phyloP scores from a whole-genome alignment of 2,329 filamentous ascomycete genomes.

The Parasarocladium wereldwijsianum region DNA sequence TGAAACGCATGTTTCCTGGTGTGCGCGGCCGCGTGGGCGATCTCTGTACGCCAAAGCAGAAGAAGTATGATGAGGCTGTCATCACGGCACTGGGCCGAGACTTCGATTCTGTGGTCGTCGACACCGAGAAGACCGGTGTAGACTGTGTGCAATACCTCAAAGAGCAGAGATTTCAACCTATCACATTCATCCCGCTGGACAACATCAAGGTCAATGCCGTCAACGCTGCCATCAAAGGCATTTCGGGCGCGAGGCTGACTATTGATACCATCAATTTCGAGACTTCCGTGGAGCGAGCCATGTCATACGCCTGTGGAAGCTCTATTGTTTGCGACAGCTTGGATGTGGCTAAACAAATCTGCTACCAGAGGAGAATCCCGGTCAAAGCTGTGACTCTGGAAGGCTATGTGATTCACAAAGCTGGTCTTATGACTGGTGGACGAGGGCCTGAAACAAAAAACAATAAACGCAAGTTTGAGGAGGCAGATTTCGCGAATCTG shows the following conservation, averaged over 20 bases:
- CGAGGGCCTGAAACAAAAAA: conserved; percentile 63
- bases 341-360: conserved; percentile 74
- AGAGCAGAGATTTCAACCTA: conserved; percentile 71
- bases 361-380: conserved; percentile 69
- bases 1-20: conserved; percentile 84
- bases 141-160: conserved; percentile 93
- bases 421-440: conserved; percentile 91
- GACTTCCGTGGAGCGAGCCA: conserved; percentile 71
- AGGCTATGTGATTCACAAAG: conserved; percentile 94
- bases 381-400: conserved; percentile 92
- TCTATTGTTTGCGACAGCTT: conserved; percentile 88
- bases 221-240: conserved; percentile 80
- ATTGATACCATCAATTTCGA: conserved; percentile 97
- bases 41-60: conserved; percentile 90
- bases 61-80: conserved; percentile 89
- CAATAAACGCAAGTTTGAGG: conserved; percentile 72
- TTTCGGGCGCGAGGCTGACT: conserved; percentile 72
- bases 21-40: conserved; percentile 84
- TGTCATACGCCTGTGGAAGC: conserved; percentile 89
- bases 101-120: conserved; percentile 88
- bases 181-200: conserved; percentile 92
- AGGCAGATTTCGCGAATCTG: conserved; percentile 78
- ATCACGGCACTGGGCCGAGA: conserved; percentile 83
- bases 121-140: conserved; percentile 84
- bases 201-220: conserved; percentile 91